Evolutionary conservation across 2,329 filamentous ascomycete genomes (phyloP), one percentile per base, ranked within the genome.

Genomic region (Fonsecaea erecta): DNA sequence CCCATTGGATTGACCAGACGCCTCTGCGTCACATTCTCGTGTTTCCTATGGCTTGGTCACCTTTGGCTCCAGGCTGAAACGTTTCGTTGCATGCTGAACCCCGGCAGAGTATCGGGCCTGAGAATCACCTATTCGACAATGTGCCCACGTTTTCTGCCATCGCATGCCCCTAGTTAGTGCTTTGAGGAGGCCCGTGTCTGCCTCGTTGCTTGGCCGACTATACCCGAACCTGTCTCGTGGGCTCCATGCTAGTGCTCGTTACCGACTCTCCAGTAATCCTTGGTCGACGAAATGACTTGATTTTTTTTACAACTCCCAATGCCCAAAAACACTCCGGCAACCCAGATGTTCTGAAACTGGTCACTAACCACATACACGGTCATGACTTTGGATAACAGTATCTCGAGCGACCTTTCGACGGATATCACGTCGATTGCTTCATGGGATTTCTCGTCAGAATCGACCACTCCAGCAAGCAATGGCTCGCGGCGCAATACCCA

Each of bases 181-280:
- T 16, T 37, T 16, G 53, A 65, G 46, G 16, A 34, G 48, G 24
- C 52, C 58, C 43, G 63, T 64, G 53, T 66, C 60, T 65, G 67
- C 67, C 67, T 69, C 52, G 61, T 54, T 48, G 61, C 61, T 64
- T 65, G 60, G 64, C 64, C 67, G 62, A 61, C 18, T 62, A 67
- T 62, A 62, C 62, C 67, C 67, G 67, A 63, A 26, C 35, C 52
- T 37, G 62, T 55, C 52, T 60, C 64, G 53, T 64, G 62, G n/a
- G 65, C 43, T 48, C 51, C 52, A 21, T 65, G 34, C 43, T 63
- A 30, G 30, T 35, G 24, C 56, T 60, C 46, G 51, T 21, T 35
- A 35, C 58, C 53, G 53, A 63, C 40, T 52, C 32, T 16, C 59
- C 51, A 16, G 30, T 56, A 43, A 52, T 30, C 58, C 48, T 7